These are phyloP conservation scores for Verticillium longisporum DNA, from an alignment of 2,329 filamentous ascomycete genomes.

Conservation along the genomic window DNA sequence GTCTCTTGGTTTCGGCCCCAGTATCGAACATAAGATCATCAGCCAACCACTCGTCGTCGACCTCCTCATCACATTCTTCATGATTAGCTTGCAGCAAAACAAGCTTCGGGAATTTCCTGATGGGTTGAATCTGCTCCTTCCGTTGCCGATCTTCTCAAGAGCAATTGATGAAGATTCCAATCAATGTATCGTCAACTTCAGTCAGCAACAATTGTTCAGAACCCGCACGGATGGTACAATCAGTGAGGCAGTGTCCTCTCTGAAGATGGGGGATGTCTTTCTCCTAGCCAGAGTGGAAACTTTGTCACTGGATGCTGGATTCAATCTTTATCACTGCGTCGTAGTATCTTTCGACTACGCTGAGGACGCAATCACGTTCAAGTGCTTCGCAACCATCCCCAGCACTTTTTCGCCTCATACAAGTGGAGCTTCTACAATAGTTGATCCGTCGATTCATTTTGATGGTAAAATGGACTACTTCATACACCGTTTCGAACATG, in stretches of 20 bases:
- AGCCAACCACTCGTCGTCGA: slow-evolving; percentile 79
- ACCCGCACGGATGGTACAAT: neutral
- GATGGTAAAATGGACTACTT: neutral
- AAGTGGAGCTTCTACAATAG: neutral
- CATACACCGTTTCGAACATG: slow-evolving; percentile 39
- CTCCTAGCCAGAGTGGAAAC: neutral
- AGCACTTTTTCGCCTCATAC: neutral
- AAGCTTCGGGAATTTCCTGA: slow-evolving; percentile 35
- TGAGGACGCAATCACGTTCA: neutral
- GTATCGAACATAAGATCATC: slow-evolving; percentile 76
- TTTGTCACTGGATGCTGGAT: neutral
- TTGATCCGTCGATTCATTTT: neutral
- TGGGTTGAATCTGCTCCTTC: slow-evolving; percentile 31
- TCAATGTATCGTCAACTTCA: neutral
- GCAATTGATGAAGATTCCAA: neutral
- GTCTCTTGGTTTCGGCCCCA: slow-evolving; percentile 75
- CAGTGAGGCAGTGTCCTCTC: slow-evolving; percentile 6
- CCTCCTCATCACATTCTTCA: slow-evolving; percentile 77
- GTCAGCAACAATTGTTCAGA: neutral
- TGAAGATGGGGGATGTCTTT: slow-evolving; percentile 7
- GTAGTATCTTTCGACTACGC: neutral
- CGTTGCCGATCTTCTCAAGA: slow-evolving; percentile 2
- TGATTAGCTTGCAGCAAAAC: slow-evolving; percentile 41
- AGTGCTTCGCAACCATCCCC: neutral
- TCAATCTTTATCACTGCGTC: neutral